phyloP scores from a whole-genome alignment of 2,329 filamentous ascomycete species.

The Calonectria henricotiae region DNA sequence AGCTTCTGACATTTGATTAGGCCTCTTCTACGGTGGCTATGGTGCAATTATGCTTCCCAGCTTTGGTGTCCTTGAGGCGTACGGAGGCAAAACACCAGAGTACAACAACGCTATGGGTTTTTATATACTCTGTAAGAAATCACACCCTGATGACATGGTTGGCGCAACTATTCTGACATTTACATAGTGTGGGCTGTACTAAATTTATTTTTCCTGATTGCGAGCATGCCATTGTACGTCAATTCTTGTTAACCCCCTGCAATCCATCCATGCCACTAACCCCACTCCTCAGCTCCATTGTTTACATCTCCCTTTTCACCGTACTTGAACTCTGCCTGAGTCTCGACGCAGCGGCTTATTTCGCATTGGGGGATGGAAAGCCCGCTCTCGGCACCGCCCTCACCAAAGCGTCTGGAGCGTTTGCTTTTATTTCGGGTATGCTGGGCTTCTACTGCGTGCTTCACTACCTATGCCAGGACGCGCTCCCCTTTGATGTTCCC shows the following conservation, averaged over 20 bases:
- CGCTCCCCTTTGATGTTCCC: slow-evolving; percentile 47
- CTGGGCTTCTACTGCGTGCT: slow-evolving; percentile 50
- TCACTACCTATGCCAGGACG: slow-evolving; percentile 51
- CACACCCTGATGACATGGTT: rapidly evolving
- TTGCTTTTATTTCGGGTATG: slow-evolving; percentile 50
- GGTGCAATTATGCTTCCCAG: slow-evolving; percentile 49
- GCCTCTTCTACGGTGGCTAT: slow-evolving; percentile 53
- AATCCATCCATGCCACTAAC: slow-evolving; percentile 23
- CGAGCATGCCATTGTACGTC: slow-evolving; percentile 46
- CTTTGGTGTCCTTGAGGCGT: slow-evolving; percentile 49
- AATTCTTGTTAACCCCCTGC: background rate
- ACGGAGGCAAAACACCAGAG: slow-evolving; percentile 50
- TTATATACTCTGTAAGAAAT: slow-evolving; percentile 48
- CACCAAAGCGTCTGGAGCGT: slow-evolving; percentile 47
- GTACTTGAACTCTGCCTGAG: slow-evolving; percentile 51
- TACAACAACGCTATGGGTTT: slow-evolving; percentile 54
- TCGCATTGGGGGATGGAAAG: slow-evolving; percentile 52
- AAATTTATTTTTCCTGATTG: slow-evolving; percentile 52
- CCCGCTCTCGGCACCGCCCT: slow-evolving; percentile 28
- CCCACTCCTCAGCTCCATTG: slow-evolving; percentile 43
- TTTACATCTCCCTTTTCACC: slow-evolving; percentile 50
- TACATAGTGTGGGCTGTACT: slow-evolving; percentile 52
- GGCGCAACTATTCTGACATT: slow-evolving; percentile 8
- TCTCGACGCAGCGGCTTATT: slow-evolving; percentile 48
- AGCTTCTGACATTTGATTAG: slow-evolving; percentile 35